Evolutionary conservation across 2,329 filamentous ascomycete species (phyloP).

Genomic region (Escovopsis sp.): DNA sequence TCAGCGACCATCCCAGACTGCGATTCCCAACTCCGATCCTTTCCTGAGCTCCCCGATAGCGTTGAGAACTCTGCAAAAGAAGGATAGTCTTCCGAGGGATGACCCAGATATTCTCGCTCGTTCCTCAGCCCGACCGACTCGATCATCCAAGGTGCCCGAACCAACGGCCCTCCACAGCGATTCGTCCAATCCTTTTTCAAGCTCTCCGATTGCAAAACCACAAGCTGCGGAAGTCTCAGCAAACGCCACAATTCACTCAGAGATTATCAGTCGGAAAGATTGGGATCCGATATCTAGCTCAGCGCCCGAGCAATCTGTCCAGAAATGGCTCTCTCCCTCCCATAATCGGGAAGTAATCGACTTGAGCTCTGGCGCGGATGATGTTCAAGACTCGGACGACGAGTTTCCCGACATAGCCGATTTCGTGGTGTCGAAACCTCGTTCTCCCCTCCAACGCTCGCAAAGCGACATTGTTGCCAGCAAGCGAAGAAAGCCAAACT

Average conservation of each 20-base stretch:
- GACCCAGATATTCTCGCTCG: constrained; percentile 18
- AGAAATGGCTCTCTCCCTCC: constrained; percentile 10
- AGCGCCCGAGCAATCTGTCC: constrained; percentile 24
- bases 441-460: constrained; percentile 15
- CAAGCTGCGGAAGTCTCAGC: constrained; percentile 1
- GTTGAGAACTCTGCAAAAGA: neutral
- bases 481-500: constrained; percentile 7
- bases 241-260: neutral
- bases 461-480: constrained; percentile 16
- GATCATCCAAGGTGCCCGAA: neutral
- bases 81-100: constrained; percentile 8
- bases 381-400: constrained; percentile 22
- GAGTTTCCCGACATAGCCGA: constrained; percentile 34
- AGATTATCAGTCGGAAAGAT: neutral
- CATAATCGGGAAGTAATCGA: constrained; percentile 15
- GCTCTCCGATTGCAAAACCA: constrained; percentile 6
- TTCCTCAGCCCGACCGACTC: constrained; percentile 12
- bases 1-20: neutral
- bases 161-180: neutral
- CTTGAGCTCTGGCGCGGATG: constrained; percentile 20
- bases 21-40: neutral
- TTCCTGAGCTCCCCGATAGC: constrained; percentile 1
- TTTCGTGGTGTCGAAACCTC: constrained; percentile 21
- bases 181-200: constrained; percentile 8
- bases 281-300: constrained; percentile 39